phyloP scores from a whole-genome alignment of 164 flowering plant species.

The Chimonanthus salicifolius region DNA sequence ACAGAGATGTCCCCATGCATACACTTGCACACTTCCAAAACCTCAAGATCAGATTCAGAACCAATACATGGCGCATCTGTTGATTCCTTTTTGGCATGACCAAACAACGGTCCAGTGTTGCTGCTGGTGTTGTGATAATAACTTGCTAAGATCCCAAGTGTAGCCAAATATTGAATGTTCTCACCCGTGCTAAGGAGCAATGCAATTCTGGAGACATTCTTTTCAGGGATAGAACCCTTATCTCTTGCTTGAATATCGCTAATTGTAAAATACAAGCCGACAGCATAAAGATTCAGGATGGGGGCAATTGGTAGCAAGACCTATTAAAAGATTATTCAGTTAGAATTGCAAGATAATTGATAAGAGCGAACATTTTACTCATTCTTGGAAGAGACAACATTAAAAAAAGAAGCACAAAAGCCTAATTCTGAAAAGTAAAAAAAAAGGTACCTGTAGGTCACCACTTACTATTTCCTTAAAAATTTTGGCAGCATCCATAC shows the following conservation, averaged over 20 bases:
- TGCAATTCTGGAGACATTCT: conserved; percentile 10
- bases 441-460: conserved; percentile 37
- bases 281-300: conserved; percentile 53
- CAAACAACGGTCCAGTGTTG: conserved; percentile 5
- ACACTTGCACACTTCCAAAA: conserved; percentile 11
- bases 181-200: conserved; percentile 27
- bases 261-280: conserved; percentile 33
- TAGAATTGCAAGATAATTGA: not conserved
- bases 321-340: conserved; percentile 20
- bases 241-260: conserved; percentile 16
- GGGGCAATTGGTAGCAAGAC: conserved; percentile 26
- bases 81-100: conserved; percentile 5
- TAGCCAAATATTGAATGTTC: conserved; percentile 24
- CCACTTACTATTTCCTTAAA: conserved; percentile 27
- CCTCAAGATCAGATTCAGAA: conserved; percentile 7
- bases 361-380: not conserved
- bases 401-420: not conserved
- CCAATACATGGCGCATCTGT: conserved; percentile 6
- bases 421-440: conserved; percentile 2
- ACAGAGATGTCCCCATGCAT: conserved; percentile 24
- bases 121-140: conserved; percentile 22
- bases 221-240: conserved; percentile 7
- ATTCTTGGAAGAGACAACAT: not conserved
- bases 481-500: conserved; percentile 30
- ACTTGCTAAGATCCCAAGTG: conserved; percentile 21